These are phyloP conservation scores for Puccinia triticina DNA, from an alignment of 1,284 basidiomycete species.

Conservation along the genomic window DNA sequence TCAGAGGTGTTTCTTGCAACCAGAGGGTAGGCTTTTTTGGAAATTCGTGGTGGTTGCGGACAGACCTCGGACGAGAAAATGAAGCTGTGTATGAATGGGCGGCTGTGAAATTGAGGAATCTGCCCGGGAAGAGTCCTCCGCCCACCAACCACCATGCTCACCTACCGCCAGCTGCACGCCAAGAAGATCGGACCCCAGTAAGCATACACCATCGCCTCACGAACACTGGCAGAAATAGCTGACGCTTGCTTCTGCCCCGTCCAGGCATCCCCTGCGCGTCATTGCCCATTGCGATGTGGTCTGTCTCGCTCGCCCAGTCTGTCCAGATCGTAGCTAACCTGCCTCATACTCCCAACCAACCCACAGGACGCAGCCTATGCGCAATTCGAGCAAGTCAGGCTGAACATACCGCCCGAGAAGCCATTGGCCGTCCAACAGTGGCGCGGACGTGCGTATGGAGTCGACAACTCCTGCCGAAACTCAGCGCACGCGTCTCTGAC, in stretches of 20 bases:
- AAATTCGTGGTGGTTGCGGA: too few relatives aligned
- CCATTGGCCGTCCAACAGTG: conserved; percentile 93
- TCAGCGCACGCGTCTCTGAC: conserved; percentile 7
- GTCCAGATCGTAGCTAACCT: too few relatives aligned
- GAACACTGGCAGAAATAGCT: not conserved
- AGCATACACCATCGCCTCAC: not conserved
- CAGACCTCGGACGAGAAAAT: too few relatives aligned
- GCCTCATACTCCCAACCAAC: not conserved
- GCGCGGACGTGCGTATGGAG: conserved; percentile 65
- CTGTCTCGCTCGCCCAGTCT: not conserved
- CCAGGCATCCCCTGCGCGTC: conserved; percentile 63
- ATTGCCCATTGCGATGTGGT: conserved; percentile 84
- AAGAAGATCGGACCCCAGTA: conserved; percentile 18
- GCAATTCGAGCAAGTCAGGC: conserved; percentile 46
- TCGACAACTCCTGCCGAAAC: not conserved
- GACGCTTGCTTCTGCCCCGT: not conserved
- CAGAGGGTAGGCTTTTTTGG: too few relatives aligned
- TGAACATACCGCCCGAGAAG: conserved; percentile 61
- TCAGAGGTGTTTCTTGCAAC: too few relatives aligned
- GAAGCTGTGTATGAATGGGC: too few relatives aligned
- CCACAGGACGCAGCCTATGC: conserved; percentile 47
- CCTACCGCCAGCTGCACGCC: conserved; percentile 35
- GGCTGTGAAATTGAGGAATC: too few relatives aligned
- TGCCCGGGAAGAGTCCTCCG: too few relatives aligned
- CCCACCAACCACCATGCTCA: not conserved